Conservation (phyloP, 1,284 basidiomycete species). For the Leccinum angustisporum region DNA sequence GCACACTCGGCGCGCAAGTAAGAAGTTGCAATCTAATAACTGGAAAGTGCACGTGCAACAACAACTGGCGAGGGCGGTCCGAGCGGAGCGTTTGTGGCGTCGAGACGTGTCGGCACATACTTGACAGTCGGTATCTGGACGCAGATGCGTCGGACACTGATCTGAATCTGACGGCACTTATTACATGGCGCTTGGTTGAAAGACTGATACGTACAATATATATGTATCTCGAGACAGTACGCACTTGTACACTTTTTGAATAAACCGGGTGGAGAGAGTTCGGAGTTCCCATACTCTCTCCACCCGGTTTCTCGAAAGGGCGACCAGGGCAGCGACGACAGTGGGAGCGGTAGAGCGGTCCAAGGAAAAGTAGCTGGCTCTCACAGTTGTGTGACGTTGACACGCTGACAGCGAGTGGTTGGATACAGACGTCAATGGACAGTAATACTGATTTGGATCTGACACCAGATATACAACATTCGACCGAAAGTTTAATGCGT, state of each 20-base stretch:
- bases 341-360: background rate
- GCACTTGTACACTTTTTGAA: background rate
- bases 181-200: background rate
- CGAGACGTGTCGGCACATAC: background rate
- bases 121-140: background rate
- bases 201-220: background rate
- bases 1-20: background rate
- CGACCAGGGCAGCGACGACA: background rate
- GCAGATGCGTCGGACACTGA: background rate
- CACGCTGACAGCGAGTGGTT: background rate
- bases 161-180: background rate
- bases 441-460: background rate
- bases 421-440: background rate
- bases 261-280: background rate
- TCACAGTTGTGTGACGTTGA: background rate
- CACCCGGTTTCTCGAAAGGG: background rate
- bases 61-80: background rate
- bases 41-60: background rate
- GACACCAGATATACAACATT: background rate
- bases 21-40: background rate
- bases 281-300: background rate
- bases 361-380: background rate
- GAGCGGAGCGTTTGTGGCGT: background rate
- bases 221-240: background rate
- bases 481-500: background rate